Evolutionary conservation across 768 basidiomycete species (phyloP), one percentile per base, ranked within the genome.

Genomic region (Suillus occidentalis): DNA sequence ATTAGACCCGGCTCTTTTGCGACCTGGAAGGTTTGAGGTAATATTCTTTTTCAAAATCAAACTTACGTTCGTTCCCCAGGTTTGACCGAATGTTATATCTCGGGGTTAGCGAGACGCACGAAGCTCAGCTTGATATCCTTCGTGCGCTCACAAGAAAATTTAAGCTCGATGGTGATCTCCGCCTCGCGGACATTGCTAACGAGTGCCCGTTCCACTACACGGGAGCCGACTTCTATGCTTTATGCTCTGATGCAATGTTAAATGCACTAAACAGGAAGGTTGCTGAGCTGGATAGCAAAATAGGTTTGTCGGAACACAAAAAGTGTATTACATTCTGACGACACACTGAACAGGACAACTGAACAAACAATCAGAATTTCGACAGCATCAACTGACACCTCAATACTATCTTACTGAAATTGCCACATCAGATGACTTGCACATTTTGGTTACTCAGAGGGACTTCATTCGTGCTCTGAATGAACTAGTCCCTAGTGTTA

Each of bases 41-140:
- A 43, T 60, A 25, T 62, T 58, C 0, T 56, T 22, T 53, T 50
- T 36, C 2, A 28, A 12, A 40, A 6, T n/a, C 0, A 3, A 9
- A 8, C 34, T 66, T 0, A 64, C 20, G 64, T 57, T 68, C 55
- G 40, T n/a, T 31, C 1, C 20, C 37, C 72, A 96, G 97, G 66
- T 99, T 99, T 79, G 97, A 99, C 75, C 92, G 93, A 14, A 89
- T 98, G 92, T 81, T 99, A 14, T 99, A 99, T 75, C 84, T 99
- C 52, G 94, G 95, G 39, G 88, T 98, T n/a, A 90, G 90, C 79
- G 85, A 91, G 43, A 92, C 89, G 1, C 90, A 97, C 77, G 83
- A 87, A 52, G 91, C 90, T 4, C 97, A 99, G 71, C 78, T 89
- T 37, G 88, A 90, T 69, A 95, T 99, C 74, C 78, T 99, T 3